phyloP scores from a whole-genome alignment of 2,329 filamentous ascomycete species.

The Blumeriella jaapii region DNA sequence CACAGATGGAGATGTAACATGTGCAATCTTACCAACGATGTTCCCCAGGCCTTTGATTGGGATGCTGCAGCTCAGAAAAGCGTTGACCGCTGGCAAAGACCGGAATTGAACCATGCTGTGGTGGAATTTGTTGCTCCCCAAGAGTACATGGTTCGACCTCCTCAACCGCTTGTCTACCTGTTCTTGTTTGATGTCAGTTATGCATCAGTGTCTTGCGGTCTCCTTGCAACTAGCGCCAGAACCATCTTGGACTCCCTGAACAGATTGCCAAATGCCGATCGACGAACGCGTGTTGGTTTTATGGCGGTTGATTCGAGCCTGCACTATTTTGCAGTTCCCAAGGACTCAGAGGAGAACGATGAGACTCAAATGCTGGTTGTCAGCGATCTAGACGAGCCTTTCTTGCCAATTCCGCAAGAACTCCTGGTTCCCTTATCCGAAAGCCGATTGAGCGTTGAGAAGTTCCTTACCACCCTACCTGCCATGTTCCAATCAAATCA shows the following conservation, averaged over 20 bases:
- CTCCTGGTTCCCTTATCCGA: constrained; percentile 82
- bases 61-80: constrained; percentile 84
- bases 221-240: constrained; percentile 82
- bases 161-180: constrained; percentile 87
- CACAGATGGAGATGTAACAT: constrained; percentile 99
- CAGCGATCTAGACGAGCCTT: constrained; percentile 91
- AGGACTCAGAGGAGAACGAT: constrained; percentile 72
- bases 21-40: constrained; percentile 97
- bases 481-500: constrained; percentile 96
- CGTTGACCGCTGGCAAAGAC: constrained; percentile 81
- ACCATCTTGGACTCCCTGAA: constrained; percentile 93
- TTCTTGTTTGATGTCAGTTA: constrained; percentile 95
- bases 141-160: constrained; percentile 98
- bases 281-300: constrained; percentile 85
- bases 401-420: constrained; percentile 86
- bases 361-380: constrained; percentile 90
- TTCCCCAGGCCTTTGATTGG: constrained; percentile 99
- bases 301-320: constrained; percentile 89
- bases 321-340: constrained; percentile 91
- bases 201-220: constrained; percentile 75
- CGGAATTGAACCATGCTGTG: constrained; percentile 91
- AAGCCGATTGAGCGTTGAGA: constrained; percentile 82
- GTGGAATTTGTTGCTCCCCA: constrained; percentile 97
- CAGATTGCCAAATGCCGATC: constrained; percentile 94
- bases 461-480: constrained; percentile 80